Percentiles rank a stretch among this genome's conserved stretches.
These are phyloP conservation scores for Xerocomus spinulosus DNA, from an alignment of 768 basidiomycete species.

Conservation along the genomic window DNA sequence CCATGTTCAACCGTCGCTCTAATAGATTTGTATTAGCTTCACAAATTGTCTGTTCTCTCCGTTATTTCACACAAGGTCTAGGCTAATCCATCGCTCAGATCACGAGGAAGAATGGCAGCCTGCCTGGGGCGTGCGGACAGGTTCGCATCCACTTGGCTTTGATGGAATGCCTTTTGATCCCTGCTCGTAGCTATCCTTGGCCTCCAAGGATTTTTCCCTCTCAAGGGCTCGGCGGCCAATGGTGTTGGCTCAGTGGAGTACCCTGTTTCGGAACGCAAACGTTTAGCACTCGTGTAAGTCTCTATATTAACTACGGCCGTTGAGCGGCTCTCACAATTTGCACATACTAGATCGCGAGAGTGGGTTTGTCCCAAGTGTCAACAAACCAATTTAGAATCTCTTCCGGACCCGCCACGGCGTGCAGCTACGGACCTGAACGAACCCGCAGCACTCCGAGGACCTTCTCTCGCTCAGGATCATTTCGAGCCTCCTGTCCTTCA, in stretches of 20 bases:
- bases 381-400: slow-evolving; percentile 57
- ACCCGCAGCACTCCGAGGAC: slow-evolving; percentile 21
- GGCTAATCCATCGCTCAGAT: slow-evolving; percentile 44
- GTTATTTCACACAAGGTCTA: slow-evolving; percentile 24
- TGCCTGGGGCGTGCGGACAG: slow-evolving; percentile 96
- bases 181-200: slow-evolving; percentile 67
- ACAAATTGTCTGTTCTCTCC: slow-evolving; percentile 64
- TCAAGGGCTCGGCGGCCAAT: slow-evolving; percentile 81
- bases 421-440: slow-evolving; percentile 14
- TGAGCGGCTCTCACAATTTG: slow-evolving; percentile 8
- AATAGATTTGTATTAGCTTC: slow-evolving; percentile 88
- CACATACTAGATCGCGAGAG: slow-evolving; percentile 57
- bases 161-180: slow-evolving; percentile 12
- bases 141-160: slow-evolving; percentile 36
- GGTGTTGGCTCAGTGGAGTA: slow-evolving; percentile 87
- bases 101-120: slow-evolving; percentile 98
- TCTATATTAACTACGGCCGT: slow-evolving; percentile 10
- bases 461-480: slow-evolving; percentile 13
- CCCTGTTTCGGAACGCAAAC: slow-evolving; percentile 67
- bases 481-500: slow-evolving; percentile 14
- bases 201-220: slow-evolving; percentile 83
- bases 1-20: slow-evolving; percentile 6
- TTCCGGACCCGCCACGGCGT: slow-evolving; percentile 56
- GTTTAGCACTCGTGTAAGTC: slow-evolving; percentile 70
- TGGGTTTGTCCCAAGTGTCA: slow-evolving; percentile 79